A percentile compares a stretch with the other conserved stretches of the same genome.
phyloP scores from a whole-genome alignment of 352 stramenopile genomes.

The Pelagophyceae sp. region DNA sequence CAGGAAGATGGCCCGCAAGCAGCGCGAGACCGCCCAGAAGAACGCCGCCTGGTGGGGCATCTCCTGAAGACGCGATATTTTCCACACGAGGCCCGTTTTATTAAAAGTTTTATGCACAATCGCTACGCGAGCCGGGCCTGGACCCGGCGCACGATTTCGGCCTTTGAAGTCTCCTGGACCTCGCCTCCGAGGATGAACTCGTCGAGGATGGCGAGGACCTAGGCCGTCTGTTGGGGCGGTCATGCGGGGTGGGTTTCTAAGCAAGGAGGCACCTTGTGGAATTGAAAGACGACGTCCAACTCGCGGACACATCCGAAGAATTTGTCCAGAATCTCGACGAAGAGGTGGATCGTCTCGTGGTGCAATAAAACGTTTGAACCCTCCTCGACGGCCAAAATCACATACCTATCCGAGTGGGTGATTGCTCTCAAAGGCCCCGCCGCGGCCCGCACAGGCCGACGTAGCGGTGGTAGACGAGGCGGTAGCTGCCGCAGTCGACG shows the following conservation, averaged over 20 bases:
- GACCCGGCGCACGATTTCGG: not conserved
- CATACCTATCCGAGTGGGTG: not conserved
- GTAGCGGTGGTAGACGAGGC: constrained; percentile 1
- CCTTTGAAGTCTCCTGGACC: constrained; percentile 45
- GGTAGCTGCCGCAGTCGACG: not conserved
- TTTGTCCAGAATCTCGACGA: constrained; percentile 71
- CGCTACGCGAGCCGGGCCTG: not conserved
- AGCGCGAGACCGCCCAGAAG: too few relatives aligned
- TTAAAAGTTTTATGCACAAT: not conserved
- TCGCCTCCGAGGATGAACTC: constrained; percentile 86
- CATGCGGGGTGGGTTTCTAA: not conserved
- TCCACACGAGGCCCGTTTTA: not conserved
- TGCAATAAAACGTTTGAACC: constrained; percentile 63
- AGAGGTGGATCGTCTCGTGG: constrained; percentile 71
- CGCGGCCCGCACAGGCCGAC: not conserved
- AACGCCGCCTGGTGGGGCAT: too few relatives aligned
- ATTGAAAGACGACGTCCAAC: constrained; percentile 76
- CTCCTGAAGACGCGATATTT: too few relatives aligned
- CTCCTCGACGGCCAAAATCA: constrained; percentile 42
- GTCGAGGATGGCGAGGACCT: constrained; percentile 85
- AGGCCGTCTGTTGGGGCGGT: constrained; percentile 38
- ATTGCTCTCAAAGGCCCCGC: too few relatives aligned
- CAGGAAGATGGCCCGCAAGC: too few relatives aligned
- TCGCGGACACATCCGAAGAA: constrained; percentile 79
- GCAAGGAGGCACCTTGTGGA: constrained; percentile 90